These are phyloP conservation scores for Graphilbum fragrans DNA, from an alignment of 2,329 filamentous ascomycete species.

Conservation along the genomic window DNA sequence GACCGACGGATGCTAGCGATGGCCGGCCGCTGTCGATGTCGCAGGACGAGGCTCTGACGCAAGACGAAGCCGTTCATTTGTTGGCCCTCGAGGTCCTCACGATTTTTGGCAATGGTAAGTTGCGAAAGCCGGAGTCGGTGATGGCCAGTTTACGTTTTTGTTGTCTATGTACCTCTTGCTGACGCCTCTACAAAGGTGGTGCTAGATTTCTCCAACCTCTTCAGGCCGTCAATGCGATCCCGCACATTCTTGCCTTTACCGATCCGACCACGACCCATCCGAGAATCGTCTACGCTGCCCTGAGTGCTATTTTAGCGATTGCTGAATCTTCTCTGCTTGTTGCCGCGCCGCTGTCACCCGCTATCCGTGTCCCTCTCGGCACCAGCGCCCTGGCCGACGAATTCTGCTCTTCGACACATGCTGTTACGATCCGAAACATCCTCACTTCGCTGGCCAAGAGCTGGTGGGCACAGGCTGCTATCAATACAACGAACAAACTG, in stretches of 20 bases:
- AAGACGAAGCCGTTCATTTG: constrained; percentile 36
- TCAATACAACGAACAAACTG: constrained; percentile 31
- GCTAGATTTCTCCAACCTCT: constrained; percentile 67
- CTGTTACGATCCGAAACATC: constrained; percentile 53
- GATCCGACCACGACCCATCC: constrained; percentile 51
- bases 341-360: constrained; percentile 29
- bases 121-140: background rate
- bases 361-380: constrained; percentile 35
- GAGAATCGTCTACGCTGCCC: constrained; percentile 57
- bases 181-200: constrained; percentile 52
- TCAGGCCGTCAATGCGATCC: constrained; percentile 53
- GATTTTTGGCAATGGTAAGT: constrained; percentile 70
- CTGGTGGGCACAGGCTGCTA: constrained; percentile 38
- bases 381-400: constrained; percentile 22
- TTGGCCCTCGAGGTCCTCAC: constrained; percentile 78
- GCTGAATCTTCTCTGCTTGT: constrained; percentile 36
- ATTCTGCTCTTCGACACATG: constrained; percentile 39
- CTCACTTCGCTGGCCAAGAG: constrained; percentile 28
- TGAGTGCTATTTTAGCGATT: constrained; percentile 63
- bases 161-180: background rate
- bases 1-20: constrained; percentile 20
- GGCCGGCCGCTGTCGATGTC: constrained; percentile 10
- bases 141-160: background rate
- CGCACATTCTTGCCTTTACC: constrained; percentile 58
- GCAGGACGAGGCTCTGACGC: background rate